Conservation (phyloP, 2,329 filamentous ascomycete genomes). For the Dichotomopilus funicola region DNA sequence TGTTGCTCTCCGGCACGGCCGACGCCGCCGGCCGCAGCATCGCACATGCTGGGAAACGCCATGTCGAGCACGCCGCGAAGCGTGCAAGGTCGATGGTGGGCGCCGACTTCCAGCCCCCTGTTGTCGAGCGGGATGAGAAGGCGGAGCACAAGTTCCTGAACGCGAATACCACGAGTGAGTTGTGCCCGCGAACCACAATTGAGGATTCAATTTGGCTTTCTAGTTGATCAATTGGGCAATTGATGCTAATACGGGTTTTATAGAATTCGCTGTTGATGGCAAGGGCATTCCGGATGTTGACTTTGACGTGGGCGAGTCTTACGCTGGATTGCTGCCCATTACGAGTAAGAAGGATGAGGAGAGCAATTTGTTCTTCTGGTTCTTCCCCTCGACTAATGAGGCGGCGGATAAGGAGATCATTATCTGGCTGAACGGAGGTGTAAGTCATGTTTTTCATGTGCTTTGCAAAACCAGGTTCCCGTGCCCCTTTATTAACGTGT, state of each 20-base stretch:
- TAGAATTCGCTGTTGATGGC: slow-evolving; percentile 60
- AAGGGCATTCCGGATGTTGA: slow-evolving; percentile 58
- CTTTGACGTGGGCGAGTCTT: slow-evolving; percentile 62
- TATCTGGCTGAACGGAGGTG: slow-evolving; percentile 55
- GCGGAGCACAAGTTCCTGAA: slow-evolving; percentile 20
- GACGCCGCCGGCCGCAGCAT: slow-evolving; percentile 12
- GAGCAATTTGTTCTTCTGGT: slow-evolving; percentile 58
- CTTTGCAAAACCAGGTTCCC: neutral
- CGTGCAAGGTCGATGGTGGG: neutral
- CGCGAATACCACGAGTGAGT: slow-evolving; percentile 23
- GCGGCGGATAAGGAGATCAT: slow-evolving; percentile 50
- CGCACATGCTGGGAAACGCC: slow-evolving; percentile 17
- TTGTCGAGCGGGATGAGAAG: slow-evolving; percentile 4
- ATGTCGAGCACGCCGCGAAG: slow-evolving; percentile 12
- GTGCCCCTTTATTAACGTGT: neutral
- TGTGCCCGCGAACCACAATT: too few relatives aligned
- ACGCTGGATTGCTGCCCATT: slow-evolving; percentile 57
- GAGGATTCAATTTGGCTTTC: neutral
- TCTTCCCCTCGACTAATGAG: slow-evolving; percentile 52
- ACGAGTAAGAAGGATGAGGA: slow-evolving; percentile 37
- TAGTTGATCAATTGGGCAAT: neutral
- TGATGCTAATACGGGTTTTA: neutral
- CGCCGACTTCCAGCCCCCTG: neutral
- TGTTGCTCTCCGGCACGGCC: slow-evolving; percentile 4
- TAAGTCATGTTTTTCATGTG: slow-evolving; percentile 23